Percentiles rank a stretch among this genome's conserved stretches.
These are phyloP conservation scores for Phascolomyces articulosus DNA, from an alignment of 371 early-diverging fungal species.

Conservation along the genomic window DNA sequence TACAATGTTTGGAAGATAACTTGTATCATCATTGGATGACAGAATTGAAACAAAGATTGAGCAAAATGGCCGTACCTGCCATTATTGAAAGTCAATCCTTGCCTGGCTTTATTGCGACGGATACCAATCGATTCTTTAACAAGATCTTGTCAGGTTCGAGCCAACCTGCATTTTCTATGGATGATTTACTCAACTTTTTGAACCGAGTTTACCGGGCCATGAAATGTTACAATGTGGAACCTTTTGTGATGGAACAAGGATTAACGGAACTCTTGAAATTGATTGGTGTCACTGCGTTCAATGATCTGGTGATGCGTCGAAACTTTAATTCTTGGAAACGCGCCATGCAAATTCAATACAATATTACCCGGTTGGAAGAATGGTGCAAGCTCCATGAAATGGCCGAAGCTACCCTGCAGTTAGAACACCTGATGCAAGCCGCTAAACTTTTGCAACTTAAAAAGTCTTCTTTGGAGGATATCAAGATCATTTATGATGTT, in stretches of 20 bases:
- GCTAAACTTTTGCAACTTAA: slow-evolving; percentile 94
- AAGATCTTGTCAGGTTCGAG: slow-evolving; percentile 71
- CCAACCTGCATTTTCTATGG: slow-evolving; percentile 84
- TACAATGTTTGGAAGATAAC: slow-evolving; percentile 70
- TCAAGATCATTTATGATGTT: slow-evolving; percentile 94
- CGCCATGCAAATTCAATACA: slow-evolving; percentile 97
- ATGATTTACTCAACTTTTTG: slow-evolving; percentile 90
- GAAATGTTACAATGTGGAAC: slow-evolving; percentile 94
- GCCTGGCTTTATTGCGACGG: slow-evolving; percentile 89
- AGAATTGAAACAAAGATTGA: slow-evolving; percentile 90
- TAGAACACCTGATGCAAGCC: slow-evolving; percentile 93
- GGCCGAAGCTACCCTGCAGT: slow-evolving; percentile 85
- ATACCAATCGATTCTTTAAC: slow-evolving; percentile 81
- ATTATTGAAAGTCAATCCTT: slow-evolving; percentile 92
- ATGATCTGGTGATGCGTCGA: slow-evolving; percentile 91
- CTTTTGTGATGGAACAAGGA: slow-evolving; percentile 77
- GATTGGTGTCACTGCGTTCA: slow-evolving; percentile 92
- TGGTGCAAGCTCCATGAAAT: slow-evolving; percentile 96
- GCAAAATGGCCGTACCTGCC: slow-evolving; percentile 93
- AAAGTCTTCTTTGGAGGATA: slow-evolving; percentile 89
- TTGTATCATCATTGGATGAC: slow-evolving; percentile 87
- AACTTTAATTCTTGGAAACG: slow-evolving; percentile 91
- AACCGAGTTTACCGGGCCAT: slow-evolving; percentile 90
- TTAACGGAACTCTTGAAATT: slow-evolving; percentile 88
- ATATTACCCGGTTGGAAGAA: slow-evolving; percentile 93